Evolutionary conservation across 2,329 filamentous ascomycete genomes (phyloP).

Genomic region (Ophiognomonia clavigignenti-juglandacearum): DNA sequence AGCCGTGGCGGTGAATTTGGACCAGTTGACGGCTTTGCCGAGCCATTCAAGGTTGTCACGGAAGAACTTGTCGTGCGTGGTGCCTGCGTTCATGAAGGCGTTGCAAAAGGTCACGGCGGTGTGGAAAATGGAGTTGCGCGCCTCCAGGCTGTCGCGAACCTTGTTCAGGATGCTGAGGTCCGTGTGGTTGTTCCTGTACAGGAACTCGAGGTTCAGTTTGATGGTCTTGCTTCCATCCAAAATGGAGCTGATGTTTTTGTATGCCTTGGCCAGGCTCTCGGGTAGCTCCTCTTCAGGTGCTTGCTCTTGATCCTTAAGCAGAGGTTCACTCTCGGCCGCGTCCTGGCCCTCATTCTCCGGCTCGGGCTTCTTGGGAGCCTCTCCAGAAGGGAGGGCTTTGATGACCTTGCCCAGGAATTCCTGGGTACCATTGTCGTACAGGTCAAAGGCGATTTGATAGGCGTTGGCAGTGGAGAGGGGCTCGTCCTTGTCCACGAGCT

Average conservation of each 20-base stretch:
- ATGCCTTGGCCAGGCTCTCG: constrained; percentile 51
- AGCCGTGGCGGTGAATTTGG: constrained; percentile 96
- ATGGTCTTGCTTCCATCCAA: constrained; percentile 91
- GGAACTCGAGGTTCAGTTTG: constrained; percentile 90
- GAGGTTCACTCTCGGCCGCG: constrained; percentile 40
- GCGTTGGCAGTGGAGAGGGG: constrained; percentile 76
- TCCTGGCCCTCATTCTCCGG: constrained; percentile 39
- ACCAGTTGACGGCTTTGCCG: constrained; percentile 98
- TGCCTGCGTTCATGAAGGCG: constrained; percentile 98
- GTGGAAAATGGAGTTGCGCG: constrained; percentile 97
- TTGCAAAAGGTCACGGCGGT: constrained; percentile 96
- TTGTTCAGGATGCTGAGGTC: constrained; percentile 93
- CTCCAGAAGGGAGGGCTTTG: constrained; percentile 63
- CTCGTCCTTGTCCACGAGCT: constrained; percentile 76
- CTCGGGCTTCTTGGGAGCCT: constrained; percentile 37
- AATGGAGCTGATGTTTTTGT: constrained; percentile 60
- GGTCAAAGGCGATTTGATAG: constrained; percentile 96
- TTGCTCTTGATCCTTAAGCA: constrained; percentile 45
- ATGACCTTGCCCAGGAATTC: constrained; percentile 92
- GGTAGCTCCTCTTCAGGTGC: constrained; percentile 51
- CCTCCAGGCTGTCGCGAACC: constrained; percentile 86
- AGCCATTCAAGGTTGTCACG: constrained; percentile 96
- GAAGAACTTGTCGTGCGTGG: constrained; percentile 98
- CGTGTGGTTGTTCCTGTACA: constrained; percentile 92
- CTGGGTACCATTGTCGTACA: constrained; percentile 98